phyloP scores from a whole-genome alignment of 352 stramenopile genomes.

The Globisporangium apiculatum region DNA sequence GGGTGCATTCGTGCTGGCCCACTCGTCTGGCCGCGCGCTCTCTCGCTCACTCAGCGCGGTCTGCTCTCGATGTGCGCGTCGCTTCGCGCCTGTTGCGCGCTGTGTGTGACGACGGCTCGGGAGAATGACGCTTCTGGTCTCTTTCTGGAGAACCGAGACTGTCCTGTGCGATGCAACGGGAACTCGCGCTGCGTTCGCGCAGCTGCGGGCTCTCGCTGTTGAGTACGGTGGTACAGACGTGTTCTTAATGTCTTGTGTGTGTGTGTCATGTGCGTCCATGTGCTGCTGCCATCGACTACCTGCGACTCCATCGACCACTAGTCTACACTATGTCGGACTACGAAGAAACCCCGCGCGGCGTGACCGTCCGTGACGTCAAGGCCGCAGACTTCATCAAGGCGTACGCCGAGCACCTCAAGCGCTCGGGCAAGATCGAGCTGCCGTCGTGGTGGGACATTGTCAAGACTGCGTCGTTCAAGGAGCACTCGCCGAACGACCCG shows the following conservation, averaged over 20 bases:
- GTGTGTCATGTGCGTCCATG: slow-evolving; percentile 2
- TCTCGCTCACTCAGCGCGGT: not conserved
- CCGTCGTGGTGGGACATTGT: slow-evolving; percentile 97
- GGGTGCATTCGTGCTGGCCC: no score
- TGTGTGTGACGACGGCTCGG: slow-evolving; percentile 11
- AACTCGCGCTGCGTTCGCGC: slow-evolving; percentile 3
- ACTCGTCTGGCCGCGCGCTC: no score
- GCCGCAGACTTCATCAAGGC: slow-evolving; percentile 96
- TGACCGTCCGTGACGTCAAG: slow-evolving; percentile 97
- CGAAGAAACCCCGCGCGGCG: slow-evolving; percentile 78
- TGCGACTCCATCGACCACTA: not conserved
- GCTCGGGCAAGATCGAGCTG: slow-evolving; percentile 98
- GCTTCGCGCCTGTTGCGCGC: slow-evolving; percentile 5
- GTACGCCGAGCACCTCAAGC: slow-evolving; percentile 99
- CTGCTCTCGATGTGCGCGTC: not conserved
- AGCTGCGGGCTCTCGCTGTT: slow-evolving; percentile 27
- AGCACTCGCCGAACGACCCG: slow-evolving; percentile 95
- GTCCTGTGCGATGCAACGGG: slow-evolving; percentile 67
- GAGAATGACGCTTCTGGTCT: slow-evolving; percentile 54
- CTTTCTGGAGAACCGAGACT: slow-evolving; percentile 86
- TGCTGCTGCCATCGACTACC: slow-evolving; percentile 38
- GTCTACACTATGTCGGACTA: slow-evolving; percentile 74
- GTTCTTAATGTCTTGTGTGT: slow-evolving; percentile 72
- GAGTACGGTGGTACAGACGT: slow-evolving; percentile 87
- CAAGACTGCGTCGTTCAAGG: slow-evolving; percentile 98